Percentiles rank a stretch among this genome's conserved stretches.
Conservation (phyloP, 495 filamentous ascomycete genomes). For the Aspergillus conjunctus region DNA sequence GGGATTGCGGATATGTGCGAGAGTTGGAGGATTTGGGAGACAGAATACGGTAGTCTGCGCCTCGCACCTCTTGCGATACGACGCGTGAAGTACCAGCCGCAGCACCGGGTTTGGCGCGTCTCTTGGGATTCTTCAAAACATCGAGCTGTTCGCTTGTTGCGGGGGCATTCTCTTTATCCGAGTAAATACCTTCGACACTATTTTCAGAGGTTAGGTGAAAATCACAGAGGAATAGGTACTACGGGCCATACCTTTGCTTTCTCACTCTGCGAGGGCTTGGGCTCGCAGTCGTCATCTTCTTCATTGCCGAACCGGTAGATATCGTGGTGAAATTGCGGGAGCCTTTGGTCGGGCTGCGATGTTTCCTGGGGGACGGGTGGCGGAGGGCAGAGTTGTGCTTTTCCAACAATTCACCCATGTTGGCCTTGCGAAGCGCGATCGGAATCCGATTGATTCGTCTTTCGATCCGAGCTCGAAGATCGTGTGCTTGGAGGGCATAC, state of each 20-base stretch:
- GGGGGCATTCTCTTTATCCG: conserved; percentile 79
- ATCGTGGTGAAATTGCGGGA: conserved; percentile 34
- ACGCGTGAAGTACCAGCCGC: conserved; percentile 48
- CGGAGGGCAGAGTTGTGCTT: conserved; percentile 48
- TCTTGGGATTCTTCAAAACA: conserved; percentile 60
- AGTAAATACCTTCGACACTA: conserved; percentile 65
- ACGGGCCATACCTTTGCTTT: conserved; percentile 60
- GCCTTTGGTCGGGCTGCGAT: conserved; percentile 34
- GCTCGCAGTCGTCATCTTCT: conserved; percentile 31
- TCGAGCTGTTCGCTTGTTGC: conserved; percentile 40
- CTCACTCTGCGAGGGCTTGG: conserved; percentile 50
- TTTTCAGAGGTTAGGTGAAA: conserved; percentile 18
- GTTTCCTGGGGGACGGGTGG: conserved; percentile 34
- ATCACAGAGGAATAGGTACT: neutral
- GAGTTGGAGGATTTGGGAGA: conserved; percentile 84
- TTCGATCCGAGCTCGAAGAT: conserved; percentile 83
- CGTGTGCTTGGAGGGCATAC: conserved; percentile 83
- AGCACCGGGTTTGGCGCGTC: conserved; percentile 50
- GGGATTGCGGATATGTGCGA: conserved; percentile 63
- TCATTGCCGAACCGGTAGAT: conserved; percentile 30
- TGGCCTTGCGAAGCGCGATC: conserved; percentile 71
- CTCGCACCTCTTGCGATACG: conserved; percentile 51
- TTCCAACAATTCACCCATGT: conserved; percentile 78
- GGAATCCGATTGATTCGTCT: conserved; percentile 95
- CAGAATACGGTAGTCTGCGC: conserved; percentile 60